Percentiles rank a stretch among this genome's conserved stretches.
Conservation (phyloP, 1,284 basidiomycete genomes). For the Afroboletus lepidellus region DNA sequence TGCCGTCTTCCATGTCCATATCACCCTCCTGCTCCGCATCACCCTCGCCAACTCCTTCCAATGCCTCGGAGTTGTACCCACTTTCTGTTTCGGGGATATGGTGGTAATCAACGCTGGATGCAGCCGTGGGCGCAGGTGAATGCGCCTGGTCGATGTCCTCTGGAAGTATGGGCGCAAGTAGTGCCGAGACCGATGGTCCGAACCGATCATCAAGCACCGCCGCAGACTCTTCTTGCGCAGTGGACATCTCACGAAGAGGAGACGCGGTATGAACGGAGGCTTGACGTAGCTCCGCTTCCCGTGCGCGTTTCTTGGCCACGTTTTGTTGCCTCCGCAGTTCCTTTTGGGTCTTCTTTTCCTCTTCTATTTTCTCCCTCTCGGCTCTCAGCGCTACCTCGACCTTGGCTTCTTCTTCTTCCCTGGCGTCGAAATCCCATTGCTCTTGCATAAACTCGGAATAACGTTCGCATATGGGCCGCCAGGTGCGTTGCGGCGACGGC, state of each 20-base stretch:
- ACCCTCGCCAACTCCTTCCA: constrained; percentile 30
- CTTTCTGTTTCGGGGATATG: constrained; percentile 39
- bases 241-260: constrained; percentile 29
- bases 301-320: constrained; percentile 50
- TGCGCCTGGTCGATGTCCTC: constrained; percentile 34
- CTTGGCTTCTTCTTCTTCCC: constrained; percentile 63
- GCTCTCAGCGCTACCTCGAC: constrained; percentile 40
- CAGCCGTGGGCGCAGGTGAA: constrained; percentile 51
- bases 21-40: constrained; percentile 32
- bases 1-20: constrained; percentile 23
- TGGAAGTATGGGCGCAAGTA: constrained; percentile 21
- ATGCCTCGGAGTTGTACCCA: constrained; percentile 47
- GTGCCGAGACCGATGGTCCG: constrained; percentile 22
- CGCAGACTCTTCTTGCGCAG: constrained; percentile 20
- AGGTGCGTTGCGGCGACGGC: constrained; percentile 44
- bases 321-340: constrained; percentile 51
- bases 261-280: constrained; percentile 29
- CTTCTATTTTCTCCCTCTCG: constrained; percentile 44
- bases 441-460: constrained; percentile 78
- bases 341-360: constrained; percentile 48
- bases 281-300: constrained; percentile 32
- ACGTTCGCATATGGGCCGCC: constrained; percentile 76
- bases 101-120: constrained; percentile 45
- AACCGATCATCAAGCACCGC: constrained; percentile 26
- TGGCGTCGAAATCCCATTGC: constrained; percentile 67